Percentiles rank a stretch among this genome's conserved stretches.
These are phyloP conservation scores for Calonectria pseudoturangicola DNA, from an alignment of 2,329 filamentous ascomycete genomes.

Conservation along the genomic window DNA sequence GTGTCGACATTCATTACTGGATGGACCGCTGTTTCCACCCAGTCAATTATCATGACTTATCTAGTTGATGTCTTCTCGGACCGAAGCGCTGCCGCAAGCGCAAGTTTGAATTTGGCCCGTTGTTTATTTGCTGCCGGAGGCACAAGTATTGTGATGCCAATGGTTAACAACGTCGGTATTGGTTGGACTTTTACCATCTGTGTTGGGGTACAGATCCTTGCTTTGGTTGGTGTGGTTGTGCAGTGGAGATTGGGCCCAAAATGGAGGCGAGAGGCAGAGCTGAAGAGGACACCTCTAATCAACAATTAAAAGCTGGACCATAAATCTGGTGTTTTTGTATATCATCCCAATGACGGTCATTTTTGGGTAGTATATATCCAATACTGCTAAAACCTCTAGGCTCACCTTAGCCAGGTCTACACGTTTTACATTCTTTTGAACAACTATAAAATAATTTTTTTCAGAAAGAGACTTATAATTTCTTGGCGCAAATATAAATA, in stretches of 20 bases:
- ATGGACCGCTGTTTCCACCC: conserved; percentile 69
- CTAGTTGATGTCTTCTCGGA: conserved; percentile 72
- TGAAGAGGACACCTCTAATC: not conserved
- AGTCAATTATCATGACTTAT: conserved; percentile 70
- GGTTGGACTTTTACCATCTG: conserved; percentile 69
- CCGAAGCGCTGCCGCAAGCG: conserved; percentile 70
- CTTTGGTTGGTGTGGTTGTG: conserved; percentile 54
- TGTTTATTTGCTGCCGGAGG: conserved; percentile 72
- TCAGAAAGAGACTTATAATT: no score
- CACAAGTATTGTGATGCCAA: conserved; percentile 69
- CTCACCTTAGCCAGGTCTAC: no score
- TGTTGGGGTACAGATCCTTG: conserved; percentile 64
- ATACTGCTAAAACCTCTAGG: no score
- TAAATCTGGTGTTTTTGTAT: no score
- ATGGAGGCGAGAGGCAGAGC: conserved; percentile 21
- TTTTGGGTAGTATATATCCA: no score
- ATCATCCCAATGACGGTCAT: no score
- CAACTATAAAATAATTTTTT: no score
- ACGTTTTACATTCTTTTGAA: no score
- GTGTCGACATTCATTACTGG: conserved; percentile 70
- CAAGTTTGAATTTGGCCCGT: conserved; percentile 71
- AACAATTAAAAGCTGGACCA: not conserved
- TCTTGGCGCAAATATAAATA: no score
- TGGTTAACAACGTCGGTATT: conserved; percentile 67
- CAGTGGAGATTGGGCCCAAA: conserved; percentile 23